Evolutionary conservation across 2,329 filamentous ascomycete genomes (phyloP), one percentile per base, ranked within the genome.

Genomic region (Nigrospora oryzae): DNA sequence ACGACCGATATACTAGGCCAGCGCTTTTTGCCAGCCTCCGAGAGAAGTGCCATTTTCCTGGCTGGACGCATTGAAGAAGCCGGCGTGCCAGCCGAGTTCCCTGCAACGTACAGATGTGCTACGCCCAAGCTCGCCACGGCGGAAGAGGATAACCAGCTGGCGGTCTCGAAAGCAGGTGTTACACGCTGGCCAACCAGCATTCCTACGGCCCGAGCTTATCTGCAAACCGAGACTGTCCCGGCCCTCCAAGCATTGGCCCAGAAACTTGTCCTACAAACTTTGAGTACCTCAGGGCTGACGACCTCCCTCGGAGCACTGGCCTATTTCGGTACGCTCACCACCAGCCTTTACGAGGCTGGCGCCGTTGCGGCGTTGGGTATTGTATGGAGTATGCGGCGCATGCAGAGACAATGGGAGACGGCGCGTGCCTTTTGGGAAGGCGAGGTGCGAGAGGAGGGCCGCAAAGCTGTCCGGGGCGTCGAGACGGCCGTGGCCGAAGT

Each of bases 41-140:
- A 96, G 63, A 83, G 83, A 54, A 83, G 82, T 44, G 76, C 89
- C n/a, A 83, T 95, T 39, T 95, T 84, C 64, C 75, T 95, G 2
- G 79, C 86, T 7, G 91, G 91, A 1, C 79, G 83, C 40, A 81
- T 94, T 54, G 74, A 79, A 15, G 82, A 71, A 49, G 62, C 65
- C 3, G 59, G 60, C 15, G 58, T 62, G 28, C 43, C 49, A 42
- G 35, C 40, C 34, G 30, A 47, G 43, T 40, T 49, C 45, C 30
- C 43, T 43, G 10, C 35, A 32, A 39, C 40, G 44, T 45, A 14
- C 37, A 47, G 17, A 39, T 17, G 31, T 37, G 36, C 10, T 35
- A 23, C 38, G 36, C 13, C 30, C 31, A 5, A 23, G 11, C 12
- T n/a, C 39, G 14, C 36, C 1, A 42, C 47, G 4, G 23, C 63